Evolutionary conservation across 441 rosid species (phyloP).

Genomic region (Sinapis alba): DNA sequence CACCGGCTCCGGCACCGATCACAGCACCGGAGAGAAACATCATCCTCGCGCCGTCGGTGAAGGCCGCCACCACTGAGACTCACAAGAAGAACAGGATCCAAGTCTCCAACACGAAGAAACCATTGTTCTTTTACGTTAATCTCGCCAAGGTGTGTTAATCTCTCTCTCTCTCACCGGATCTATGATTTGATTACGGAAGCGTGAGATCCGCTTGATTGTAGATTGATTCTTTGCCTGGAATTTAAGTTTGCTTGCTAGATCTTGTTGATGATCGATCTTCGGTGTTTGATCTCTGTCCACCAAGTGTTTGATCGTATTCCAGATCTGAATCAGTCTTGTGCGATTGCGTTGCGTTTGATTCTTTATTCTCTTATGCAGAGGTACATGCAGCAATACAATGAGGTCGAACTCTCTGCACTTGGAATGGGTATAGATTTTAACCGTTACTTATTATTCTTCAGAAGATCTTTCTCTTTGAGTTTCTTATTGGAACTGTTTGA

Average conservation of each 20-base stretch:
- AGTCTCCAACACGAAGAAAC: constrained; percentile 71
- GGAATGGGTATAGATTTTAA: constrained; percentile 75
- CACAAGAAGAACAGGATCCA: constrained; percentile 70
- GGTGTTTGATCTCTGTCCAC: neutral
- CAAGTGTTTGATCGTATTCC: constrained; percentile 15
- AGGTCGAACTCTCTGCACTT: constrained; percentile 91
- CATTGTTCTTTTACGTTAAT: constrained; percentile 63
- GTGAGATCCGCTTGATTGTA: constrained; percentile 2
- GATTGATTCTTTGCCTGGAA: neutral
- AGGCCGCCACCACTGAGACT: constrained; percentile 9
- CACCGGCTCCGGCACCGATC: constrained; percentile 42
- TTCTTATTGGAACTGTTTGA: neutral
- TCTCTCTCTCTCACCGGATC: constrained; percentile 9
- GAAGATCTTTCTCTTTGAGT: neutral
- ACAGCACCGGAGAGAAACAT: constrained; percentile 36
- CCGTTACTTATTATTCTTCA: neutral
- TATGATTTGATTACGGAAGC: neutral
- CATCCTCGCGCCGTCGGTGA: constrained; percentile 12
- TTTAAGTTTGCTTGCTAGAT: neutral
- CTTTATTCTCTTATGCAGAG: constrained; percentile 45
- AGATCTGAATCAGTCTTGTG: neutral
- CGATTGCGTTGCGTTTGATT: constrained; percentile 6
- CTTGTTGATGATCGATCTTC: neutral
- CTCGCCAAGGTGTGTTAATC: constrained; percentile 55
- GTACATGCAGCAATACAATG: constrained; percentile 87